Conservation (phyloP, 2,329 filamentous ascomycete genomes). For the Davidsoniella neocaledoniae region DNA sequence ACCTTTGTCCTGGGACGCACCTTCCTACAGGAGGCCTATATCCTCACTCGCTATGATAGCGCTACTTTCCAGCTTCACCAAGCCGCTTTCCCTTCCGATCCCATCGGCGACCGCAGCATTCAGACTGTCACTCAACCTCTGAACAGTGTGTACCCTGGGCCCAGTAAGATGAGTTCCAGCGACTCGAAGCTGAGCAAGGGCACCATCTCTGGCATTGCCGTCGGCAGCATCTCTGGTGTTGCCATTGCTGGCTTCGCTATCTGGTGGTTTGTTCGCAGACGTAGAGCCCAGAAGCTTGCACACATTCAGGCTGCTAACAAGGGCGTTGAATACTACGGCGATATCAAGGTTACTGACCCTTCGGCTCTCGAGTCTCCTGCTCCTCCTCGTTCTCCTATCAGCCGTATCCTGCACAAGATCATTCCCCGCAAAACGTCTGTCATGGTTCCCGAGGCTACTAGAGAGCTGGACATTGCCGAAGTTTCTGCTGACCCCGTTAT, state of each 20-base stretch:
- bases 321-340: no score
- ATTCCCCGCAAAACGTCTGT: constrained; percentile 21
- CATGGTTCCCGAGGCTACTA: constrained; percentile 9
- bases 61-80: constrained; percentile 37
- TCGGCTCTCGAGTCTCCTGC: constrained; percentile 10
- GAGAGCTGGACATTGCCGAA: constrained; percentile 13
- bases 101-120: constrained; percentile 25
- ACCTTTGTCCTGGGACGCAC: constrained; percentile 48
- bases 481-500: constrained; percentile 4
- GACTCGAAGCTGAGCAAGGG: constrained; percentile 22
- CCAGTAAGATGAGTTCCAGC: constrained; percentile 14
- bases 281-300: constrained; percentile 18
- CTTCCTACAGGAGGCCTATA: constrained; percentile 53
- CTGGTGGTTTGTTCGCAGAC: constrained; percentile 21
- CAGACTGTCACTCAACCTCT: constrained; percentile 20
- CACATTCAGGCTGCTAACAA: no score
- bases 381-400: constrained; percentile 21
- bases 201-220: constrained; percentile 29
- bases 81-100: constrained; percentile 32
- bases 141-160: constrained; percentile 31
- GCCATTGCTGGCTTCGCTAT: constrained; percentile 20
- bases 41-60: constrained; percentile 39
- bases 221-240: constrained; percentile 24
- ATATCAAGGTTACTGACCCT: no score
- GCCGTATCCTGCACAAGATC: constrained; percentile 28